Conservation (phyloP, 192 early-diverging fungal species). For the Phycomyces blakesleeanus region DNA sequence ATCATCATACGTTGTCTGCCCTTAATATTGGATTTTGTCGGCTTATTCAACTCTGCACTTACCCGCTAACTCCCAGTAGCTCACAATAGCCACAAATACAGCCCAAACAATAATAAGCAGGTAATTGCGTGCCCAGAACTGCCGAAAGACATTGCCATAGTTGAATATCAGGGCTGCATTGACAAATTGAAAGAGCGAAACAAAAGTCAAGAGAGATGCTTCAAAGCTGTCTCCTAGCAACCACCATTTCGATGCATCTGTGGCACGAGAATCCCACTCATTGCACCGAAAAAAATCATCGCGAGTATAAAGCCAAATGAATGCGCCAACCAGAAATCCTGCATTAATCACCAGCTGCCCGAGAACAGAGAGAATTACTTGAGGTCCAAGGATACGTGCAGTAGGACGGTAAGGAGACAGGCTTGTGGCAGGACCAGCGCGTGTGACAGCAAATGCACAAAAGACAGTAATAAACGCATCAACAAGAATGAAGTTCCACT, state of each 20-base stretch:
- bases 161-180: slow-evolving; percentile 57
- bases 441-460: slow-evolving; percentile 48
- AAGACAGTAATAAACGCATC: slow-evolving; percentile 56
- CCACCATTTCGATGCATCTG: slow-evolving; percentile 59
- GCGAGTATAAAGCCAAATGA: slow-evolving; percentile 51
- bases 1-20: slow-evolving; percentile 1
- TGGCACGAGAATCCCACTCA: slow-evolving; percentile 53
- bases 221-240: slow-evolving; percentile 68
- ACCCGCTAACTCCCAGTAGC: slow-evolving; percentile 48
- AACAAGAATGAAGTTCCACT: slow-evolving; percentile 65
- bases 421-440: slow-evolving; percentile 34
- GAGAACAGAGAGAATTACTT: slow-evolving; percentile 55
- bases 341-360: slow-evolving; percentile 60
- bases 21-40: not conserved
- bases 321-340: slow-evolving; percentile 39
- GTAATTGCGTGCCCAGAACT: slow-evolving; percentile 46
- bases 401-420: slow-evolving; percentile 56
- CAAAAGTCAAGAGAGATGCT: slow-evolving; percentile 41
- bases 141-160: slow-evolving; percentile 51
- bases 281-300: slow-evolving; percentile 56
- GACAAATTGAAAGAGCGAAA: slow-evolving; percentile 59
- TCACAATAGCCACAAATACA: slow-evolving; percentile 44
- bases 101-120: slow-evolving; percentile 37
- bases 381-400: slow-evolving; percentile 57
- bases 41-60: not conserved